Evolutionary conservation across 106 monocot species (phyloP), one percentile per base, ranked within the genome.

Genomic region (Allium fistulosum): DNA sequence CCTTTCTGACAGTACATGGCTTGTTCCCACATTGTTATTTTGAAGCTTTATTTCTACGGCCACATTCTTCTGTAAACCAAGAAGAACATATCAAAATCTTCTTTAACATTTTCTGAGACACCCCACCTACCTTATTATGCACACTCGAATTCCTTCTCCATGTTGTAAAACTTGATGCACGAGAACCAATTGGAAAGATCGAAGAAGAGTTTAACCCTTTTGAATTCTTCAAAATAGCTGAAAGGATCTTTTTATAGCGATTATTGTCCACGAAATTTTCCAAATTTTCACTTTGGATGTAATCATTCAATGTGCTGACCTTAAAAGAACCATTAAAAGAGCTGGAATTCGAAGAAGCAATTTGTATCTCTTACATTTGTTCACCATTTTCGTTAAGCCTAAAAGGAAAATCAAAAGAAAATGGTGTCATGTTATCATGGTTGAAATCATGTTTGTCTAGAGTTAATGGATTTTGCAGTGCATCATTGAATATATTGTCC

Each of bases 61-160:
- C 71, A 74, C 67, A 76, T 51, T 80, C 78, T 27, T 74, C 67
- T 47, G 6, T 28, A 28, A 28, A 3, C 94, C 78, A 82, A 51
- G 62, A 58, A 13, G 62, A 18, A 69, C 63, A 67, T 48, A 77
- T 53, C 50, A 91, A 58, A 46, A 85, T 71, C 63, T 84, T 87
- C 79, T 91, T 95, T 76, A 88, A 46, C 59, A 95, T 37, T 37
- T 77, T 88, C 65, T 91, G 91, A 47, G 78, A 49, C 11, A 51
- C 48, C 13, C 49, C 6, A n/a, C 6, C 50, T 14, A 65, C 13
- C 16, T 14, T 7, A 16, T 62, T 60, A 2, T 57, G 51, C 17
- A 58, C 4, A 10, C 55, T 73, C 26, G 58, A 46, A 10, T 46
- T 51, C 62, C 66, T 56, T 62, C 12, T 72, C 88, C 94, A 95